Base-by-base conservation (phyloP, 2,329 filamentous ascomycete genomes). In the Ascochyta pisi region DNA sequence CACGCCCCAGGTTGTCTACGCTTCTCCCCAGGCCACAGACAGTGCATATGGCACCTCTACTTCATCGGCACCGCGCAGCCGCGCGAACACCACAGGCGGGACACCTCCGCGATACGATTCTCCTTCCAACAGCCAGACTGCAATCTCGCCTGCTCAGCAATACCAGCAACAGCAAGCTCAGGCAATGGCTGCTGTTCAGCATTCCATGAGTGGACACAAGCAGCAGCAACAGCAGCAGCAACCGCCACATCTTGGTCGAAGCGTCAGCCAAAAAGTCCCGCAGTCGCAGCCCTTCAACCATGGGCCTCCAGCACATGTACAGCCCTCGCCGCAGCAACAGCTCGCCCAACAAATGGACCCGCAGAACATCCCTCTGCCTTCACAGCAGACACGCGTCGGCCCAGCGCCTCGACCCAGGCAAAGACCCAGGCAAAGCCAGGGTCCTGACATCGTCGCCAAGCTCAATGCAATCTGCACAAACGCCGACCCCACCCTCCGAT, bases 391-490 rank as follows among this genome's bases (percentile, higher is more conserved):
- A 13, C 76, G 75, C 47, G 81, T 83, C 44, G 83, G 82, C 16
- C 82, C 86, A 5, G 82, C 81, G 29, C 82, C 89, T 15, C 83
- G 93, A 48, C 89, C 91, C 19, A 86, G 93, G 58, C 90, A 93
- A 67, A 85, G 92, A 50, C 82, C 87, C 37, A 87, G 92, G 42
- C 91, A 93, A 72, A 96, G 89, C 73, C 91, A 86, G 63, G 87
- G 85, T 41, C 83, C 91, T 52, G 94, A 99, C 70, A 90, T 99
- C 51, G 84, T 96, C 35, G 85, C 87, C 19, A 88, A 91, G 16
- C 83, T 99, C 49, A 91, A 92, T 75, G 86, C 90, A 29, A 98
- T 99, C 62, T 98, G 95, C 75, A 93, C 88, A 22, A 87, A 92
- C 49, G 91, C 90, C 43, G 94, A 99, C 71, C 95, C 95, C 3